A percentile compares a stretch with the other conserved stretches of the same genome.
Conservation (phyloP, 805 yeast genomes). For the Wickerhamomyces chaumierensis region DNA sequence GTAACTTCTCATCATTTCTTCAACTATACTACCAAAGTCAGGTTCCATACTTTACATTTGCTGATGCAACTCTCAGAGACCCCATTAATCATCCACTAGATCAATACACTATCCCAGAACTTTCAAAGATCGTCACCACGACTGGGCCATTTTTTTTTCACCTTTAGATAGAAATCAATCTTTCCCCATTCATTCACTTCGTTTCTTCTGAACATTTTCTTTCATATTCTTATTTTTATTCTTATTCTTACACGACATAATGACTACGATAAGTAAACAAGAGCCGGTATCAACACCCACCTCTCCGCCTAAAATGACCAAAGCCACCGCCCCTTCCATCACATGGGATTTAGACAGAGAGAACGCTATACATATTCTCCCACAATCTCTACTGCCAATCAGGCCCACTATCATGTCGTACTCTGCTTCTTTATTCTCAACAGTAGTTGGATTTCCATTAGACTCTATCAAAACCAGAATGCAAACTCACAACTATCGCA, state of each 20-base stretch:
- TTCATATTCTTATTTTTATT: too few species aligned
- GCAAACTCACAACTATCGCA: slow-evolving; percentile 62
- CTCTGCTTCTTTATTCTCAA: slow-evolving; percentile 48
- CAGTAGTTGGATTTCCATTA: slow-evolving; percentile 70
- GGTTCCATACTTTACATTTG: too few species aligned
- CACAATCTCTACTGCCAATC: slow-evolving; percentile 36
- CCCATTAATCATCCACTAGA: too few species aligned
- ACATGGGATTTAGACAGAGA: slow-evolving; percentile 40
- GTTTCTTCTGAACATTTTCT: too few species aligned
- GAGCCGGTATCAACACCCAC: background rate
- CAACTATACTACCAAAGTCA: too few species aligned
- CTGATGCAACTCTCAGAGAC: too few species aligned
- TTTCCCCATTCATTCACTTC: too few species aligned
- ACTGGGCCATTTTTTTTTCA: too few species aligned
- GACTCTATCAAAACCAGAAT: slow-evolving; percentile 82
- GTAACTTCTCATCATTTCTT: too few species aligned
- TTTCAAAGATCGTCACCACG: too few species aligned
- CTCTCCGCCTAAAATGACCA: background rate
- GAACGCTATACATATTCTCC: slow-evolving; percentile 37
- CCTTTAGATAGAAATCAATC: too few species aligned
- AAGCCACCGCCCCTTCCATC: slow-evolving; percentile 35
- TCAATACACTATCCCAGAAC: too few species aligned
- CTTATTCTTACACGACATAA: background rate
- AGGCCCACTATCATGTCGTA: slow-evolving; percentile 52
- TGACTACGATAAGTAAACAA: background rate